Base-by-base conservation (phyloP, 169 alveolate genomes). In the Babesia gibsoni region DNA sequence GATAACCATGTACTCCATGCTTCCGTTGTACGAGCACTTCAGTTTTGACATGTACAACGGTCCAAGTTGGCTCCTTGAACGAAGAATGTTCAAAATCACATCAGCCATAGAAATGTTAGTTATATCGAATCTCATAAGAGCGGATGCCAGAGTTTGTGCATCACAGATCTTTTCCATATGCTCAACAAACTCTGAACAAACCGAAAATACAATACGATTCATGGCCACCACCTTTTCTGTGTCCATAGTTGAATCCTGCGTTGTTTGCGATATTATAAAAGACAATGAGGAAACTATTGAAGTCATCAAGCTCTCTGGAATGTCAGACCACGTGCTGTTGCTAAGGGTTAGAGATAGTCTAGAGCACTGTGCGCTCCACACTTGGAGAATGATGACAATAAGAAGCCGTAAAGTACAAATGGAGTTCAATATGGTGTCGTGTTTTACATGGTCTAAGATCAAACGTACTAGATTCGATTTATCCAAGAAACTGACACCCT, bases 401-500 rank as follows among this genome's bases (percentile, higher is more conserved):
- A 66, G 39, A 23, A 66, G 53, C 67, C 67, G 3, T 10, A 66
- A 39, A 32, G 56, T 48, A 46, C 77, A 66, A 0, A 53, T 66
- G 46, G 67, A 33, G 54, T 50, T 53, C 39, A 66, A 12, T 7
- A 52, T 22, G 20, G 20, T 52, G 10, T 66, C 77, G 14, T 53
- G 67, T 27, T 50, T 50, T 16, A 66, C 20, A 22, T 66, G 77
- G n/a, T 53, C 66, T 32, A 66, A 50, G 4, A 66, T 22, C 27
- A 29, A 66, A 27, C 54, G 64, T 46, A 66, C 67, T 2, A 37
- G 54, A 12, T n/a, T 18, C 1, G 43, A 25, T 16, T 25, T 18
- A 18, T 33, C 53, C 22, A 66, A 23, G 52, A 66, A 50, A 53
- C 52, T 66, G 77, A 66, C 48, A 7, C 77, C 77, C 37, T 66